Evolutionary conservation across 2,329 filamentous ascomycete genomes (phyloP), one percentile per base, ranked within the genome.

Genomic region (Onygenales sp.): DNA sequence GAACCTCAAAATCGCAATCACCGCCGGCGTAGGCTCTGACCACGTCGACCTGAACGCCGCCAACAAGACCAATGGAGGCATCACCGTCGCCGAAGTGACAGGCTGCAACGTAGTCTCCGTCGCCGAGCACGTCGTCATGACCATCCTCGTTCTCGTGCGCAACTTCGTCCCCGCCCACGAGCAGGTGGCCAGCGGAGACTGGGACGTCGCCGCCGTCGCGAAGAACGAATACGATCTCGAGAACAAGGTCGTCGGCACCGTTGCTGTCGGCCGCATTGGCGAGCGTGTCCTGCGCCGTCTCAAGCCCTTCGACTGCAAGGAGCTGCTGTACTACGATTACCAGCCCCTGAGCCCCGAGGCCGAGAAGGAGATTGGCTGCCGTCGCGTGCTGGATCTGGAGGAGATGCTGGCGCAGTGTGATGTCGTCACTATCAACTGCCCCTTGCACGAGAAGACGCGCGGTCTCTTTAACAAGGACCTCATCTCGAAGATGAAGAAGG

Each of bases 191-290:
- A 75, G 77, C 55, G 93, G 93, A 59, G 88, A 95, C 57, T 98
- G 93, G 93, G 81, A 98, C 70, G 93, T 98, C 51, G 93, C 93
- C 56, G 91, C 82, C 52, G 92, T 91, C 31, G 93, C 93, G 70
- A 97, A 97, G 86, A 91, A 95, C 77, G 92, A 97, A 80, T 98
- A 85, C 72, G 93, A 98, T 68, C 85, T 98, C 54, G 93, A 97
- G 82, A 80, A 81, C 80, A 98, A 98, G 84, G 88, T 94, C 48
- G 93, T 98, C 63, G 93, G 93, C 67, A 98, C 93, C 69, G 93
- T 98, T 55, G 93, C 88, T 67, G 91, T 97, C 58, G 93, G 93
- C 72, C 89, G 93, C 71, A 98, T 98, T 66, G 93, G 93, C 67
- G 91, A 97, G 84, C 91, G 93, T 76, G 93, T 98, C 55, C 84